Evolutionary conservation across 768 basidiomycete species (phyloP).

Genomic region (Collybia mongolica): DNA sequence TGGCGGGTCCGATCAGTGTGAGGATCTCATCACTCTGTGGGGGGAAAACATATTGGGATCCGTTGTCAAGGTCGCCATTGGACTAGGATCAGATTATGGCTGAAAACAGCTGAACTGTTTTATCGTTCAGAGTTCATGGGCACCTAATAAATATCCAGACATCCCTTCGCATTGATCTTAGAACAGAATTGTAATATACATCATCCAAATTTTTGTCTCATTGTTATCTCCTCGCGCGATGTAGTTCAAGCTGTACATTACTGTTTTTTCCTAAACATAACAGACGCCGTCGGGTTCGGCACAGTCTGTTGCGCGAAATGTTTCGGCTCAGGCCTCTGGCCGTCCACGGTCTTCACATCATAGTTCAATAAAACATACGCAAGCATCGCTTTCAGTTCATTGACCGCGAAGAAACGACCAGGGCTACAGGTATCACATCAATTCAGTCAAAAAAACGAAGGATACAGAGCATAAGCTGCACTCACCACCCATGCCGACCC

Average conservation of each 20-base stretch:
- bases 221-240: background rate
- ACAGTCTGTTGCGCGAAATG: constrained; percentile 9
- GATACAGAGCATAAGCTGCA: background rate
- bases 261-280: constrained; percentile 12
- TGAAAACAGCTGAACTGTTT: too few species aligned
- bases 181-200: too few species aligned
- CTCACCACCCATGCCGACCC: constrained; percentile 24
- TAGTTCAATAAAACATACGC: constrained; percentile 34
- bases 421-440: constrained; percentile 21
- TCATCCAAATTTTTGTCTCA: background rate
- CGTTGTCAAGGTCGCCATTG: too few species aligned
- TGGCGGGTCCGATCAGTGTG: too few species aligned
- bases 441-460: background rate
- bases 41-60: too few species aligned
- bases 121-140: too few species aligned
- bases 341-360: constrained; percentile 28
- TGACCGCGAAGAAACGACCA: constrained; percentile 40
- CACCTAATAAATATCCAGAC: too few species aligned
- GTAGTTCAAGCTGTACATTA: background rate
- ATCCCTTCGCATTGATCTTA: too few species aligned
- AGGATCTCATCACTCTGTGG: too few species aligned
- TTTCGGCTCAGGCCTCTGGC: constrained; percentile 3
- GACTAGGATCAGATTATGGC: too few species aligned
- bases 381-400: constrained; percentile 36
- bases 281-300: constrained; percentile 9